Base-by-base conservation (phyloP, 495 filamentous ascomycete species). In the Entonaema liquescens region DNA sequence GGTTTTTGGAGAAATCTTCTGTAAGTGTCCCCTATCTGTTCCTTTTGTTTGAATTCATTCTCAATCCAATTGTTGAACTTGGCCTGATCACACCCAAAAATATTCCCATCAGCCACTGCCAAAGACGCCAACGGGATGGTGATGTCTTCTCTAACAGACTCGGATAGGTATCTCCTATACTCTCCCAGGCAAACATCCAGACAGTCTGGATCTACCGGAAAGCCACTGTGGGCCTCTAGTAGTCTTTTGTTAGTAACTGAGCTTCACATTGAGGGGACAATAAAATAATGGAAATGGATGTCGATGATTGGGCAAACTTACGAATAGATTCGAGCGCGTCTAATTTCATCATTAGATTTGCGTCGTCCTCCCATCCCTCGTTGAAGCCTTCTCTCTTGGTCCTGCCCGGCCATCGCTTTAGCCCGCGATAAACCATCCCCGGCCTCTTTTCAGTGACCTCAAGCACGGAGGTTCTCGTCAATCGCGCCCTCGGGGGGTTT, bases 381-480 rank as follows among this genome's bases (percentile, higher is more conserved):
- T 6, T n/a, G n/a, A n/a, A n/a, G n/a, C 1, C 31, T 33, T 2
- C 5, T 33, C 31, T 33, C n/a, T n/a, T n/a, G n/a, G n/a, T n/a
- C n/a, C n/a, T n/a, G n/a, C n/a, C n/a, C n/a, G n/a, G n/a, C 31
- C 5, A 2, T 33, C 31, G 31, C 31, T 3, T 31, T 31, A 33
- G 31, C 11, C 8, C 29, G 29, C 17, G 25, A 19, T 31, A 44
- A 2, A 44, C 44, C 29, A 8, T 49, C 3, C 35, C 50, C 0
- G 8, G 0, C 8, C 17, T 15, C 23, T 3, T 13, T 9, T 29
- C 23, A 31, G n/a, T n/a, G n/a, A 49, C 8, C 1, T 4, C 19
- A 3, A 67, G 13, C 36, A 67, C 56, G 19, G 12, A 58, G n/a
- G 66, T 62, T 9, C 66, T 59, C 2, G 19, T 11, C 1, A 68